phyloP scores from a whole-genome alignment of 2,329 filamentous ascomycete species.

The Tolypocladium cylindrosporum region DNA sequence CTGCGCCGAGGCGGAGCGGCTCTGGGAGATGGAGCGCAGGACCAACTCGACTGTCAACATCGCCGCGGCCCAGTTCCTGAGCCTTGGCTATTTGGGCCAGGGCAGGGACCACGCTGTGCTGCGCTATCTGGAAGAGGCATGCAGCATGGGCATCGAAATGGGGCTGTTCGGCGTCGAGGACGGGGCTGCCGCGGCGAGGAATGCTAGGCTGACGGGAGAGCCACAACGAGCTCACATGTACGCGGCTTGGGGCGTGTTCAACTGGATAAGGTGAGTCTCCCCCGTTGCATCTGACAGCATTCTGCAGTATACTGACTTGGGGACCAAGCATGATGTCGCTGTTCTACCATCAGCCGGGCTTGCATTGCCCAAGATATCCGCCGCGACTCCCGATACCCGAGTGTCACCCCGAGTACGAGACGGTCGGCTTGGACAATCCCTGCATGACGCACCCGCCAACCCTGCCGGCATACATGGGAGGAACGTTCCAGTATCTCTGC shows the following conservation, averaged over 20 bases:
- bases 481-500: conserved; percentile 18
- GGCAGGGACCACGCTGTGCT: conserved; percentile 19
- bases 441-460: background rate
- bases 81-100: conserved; percentile 18
- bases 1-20: conserved; percentile 13
- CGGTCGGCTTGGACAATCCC: background rate
- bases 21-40: conserved; percentile 13
- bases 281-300: background rate
- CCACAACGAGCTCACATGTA: conserved; percentile 4
- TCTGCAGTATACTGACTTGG: background rate
- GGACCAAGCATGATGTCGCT: conserved; percentile 17
- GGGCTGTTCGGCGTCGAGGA: conserved; percentile 11
- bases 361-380: conserved; percentile 8
- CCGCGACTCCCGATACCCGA: conserved; percentile 8
- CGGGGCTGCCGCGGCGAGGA: background rate
- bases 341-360: conserved; percentile 22
- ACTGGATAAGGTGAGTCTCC: conserved; percentile 21
- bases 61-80: conserved; percentile 19
- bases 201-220: conserved; percentile 8
- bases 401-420: background rate
- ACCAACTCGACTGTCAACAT: conserved; percentile 14
- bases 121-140: conserved; percentile 12
- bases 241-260: conserved; percentile 17
- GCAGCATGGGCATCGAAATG: conserved; percentile 15
- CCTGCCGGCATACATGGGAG: conserved; percentile 9